Conservation (phyloP, 345 rosid genomes). For the Camelina laxa region DNA sequence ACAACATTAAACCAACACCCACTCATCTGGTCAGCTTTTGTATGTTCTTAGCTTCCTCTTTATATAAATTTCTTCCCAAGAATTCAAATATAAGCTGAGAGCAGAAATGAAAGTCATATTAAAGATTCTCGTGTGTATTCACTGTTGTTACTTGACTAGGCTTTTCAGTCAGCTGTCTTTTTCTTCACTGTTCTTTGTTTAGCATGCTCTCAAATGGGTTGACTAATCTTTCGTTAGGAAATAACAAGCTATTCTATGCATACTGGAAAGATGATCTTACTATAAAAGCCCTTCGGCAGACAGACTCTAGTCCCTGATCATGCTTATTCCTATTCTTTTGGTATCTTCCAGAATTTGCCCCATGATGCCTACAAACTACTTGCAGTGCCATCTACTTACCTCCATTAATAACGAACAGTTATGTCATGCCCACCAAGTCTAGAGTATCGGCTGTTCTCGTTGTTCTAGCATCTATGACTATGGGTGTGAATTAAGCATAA, state of each 20-base stretch:
- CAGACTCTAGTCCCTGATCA: slow-evolving; percentile 21
- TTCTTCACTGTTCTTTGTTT: slow-evolving; percentile 8
- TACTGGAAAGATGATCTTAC: slow-evolving; percentile 22
- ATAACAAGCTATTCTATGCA: slow-evolving; percentile 19
- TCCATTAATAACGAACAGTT: too few relatives aligned
- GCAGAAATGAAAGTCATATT: slow-evolving; percentile 15
- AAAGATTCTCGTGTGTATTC: slow-evolving; percentile 12
- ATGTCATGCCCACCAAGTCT: too few relatives aligned
- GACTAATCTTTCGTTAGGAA: slow-evolving; percentile 2
- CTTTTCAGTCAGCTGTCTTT: slow-evolving; percentile 20
- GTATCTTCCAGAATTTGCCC: slow-evolving; percentile 78
- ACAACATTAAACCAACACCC: slow-evolving; percentile 94
- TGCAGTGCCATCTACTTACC: slow-evolving; percentile 93
- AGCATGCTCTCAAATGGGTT: slow-evolving; percentile 25
- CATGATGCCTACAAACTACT: slow-evolving; percentile 96
- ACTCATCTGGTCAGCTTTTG: slow-evolving; percentile 93
- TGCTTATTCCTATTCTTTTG: slow-evolving; percentile 36
- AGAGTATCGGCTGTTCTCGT: too few relatives aligned
- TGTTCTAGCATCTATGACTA: too few relatives aligned
- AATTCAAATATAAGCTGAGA: slow-evolving; percentile 25
- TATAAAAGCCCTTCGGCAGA: slow-evolving; percentile 13
- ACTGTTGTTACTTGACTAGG: slow-evolving; percentile 31
- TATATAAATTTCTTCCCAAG: slow-evolving; percentile 8
- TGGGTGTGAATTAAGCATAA: too few relatives aligned
- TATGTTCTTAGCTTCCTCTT: slow-evolving; percentile 55